A percentile compares a stretch with the other conserved stretches of the same genome.
phyloP scores from a whole-genome alignment of 331 rosid genomes.

The Quercus phellos region DNA sequence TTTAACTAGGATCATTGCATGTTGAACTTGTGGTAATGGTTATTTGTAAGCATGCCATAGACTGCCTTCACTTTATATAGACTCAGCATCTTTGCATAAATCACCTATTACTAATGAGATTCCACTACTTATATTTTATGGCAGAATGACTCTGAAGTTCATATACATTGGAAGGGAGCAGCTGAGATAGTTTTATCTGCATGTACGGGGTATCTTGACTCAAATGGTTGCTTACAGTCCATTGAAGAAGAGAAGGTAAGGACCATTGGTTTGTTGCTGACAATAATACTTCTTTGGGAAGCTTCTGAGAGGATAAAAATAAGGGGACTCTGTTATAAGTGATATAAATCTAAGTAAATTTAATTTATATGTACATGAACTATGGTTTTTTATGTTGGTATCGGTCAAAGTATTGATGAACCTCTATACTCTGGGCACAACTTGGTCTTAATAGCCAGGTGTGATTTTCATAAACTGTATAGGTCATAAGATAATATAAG shows the following conservation, averaged over 20 bases:
- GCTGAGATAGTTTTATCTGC: conserved; percentile 80
- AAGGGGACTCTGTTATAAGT: neutral
- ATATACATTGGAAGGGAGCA: conserved; percentile 98
- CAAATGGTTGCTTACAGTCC: conserved; percentile 50
- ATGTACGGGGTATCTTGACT: conserved; percentile 65
- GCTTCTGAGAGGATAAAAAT: conserved; percentile 2
- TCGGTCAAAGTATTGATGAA: conserved; percentile 11
- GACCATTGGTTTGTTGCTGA: conserved; percentile 10
- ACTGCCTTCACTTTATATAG: conserved; percentile 10
- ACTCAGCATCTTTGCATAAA: neutral
- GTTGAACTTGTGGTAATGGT: neutral
- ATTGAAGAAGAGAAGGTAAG: conserved; percentile 67
- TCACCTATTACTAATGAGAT: conserved; percentile 9
- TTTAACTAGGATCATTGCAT: neutral
- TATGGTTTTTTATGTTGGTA: conserved; percentile 12
- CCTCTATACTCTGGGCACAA: neutral
- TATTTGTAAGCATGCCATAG: neutral
- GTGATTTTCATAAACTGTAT: neutral
- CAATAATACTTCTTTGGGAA: conserved; percentile 4
- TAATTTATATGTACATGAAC: conserved; percentile 2
- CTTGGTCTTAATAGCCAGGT: neutral
- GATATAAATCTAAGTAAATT: neutral
- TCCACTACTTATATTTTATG: conserved; percentile 16
- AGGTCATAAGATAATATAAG: neutral
- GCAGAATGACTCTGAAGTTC: conserved; percentile 64